Evolutionary conservation across 2,329 filamentous ascomycete genomes (phyloP).

Genomic region (Tolypocladium pustulatum): DNA sequence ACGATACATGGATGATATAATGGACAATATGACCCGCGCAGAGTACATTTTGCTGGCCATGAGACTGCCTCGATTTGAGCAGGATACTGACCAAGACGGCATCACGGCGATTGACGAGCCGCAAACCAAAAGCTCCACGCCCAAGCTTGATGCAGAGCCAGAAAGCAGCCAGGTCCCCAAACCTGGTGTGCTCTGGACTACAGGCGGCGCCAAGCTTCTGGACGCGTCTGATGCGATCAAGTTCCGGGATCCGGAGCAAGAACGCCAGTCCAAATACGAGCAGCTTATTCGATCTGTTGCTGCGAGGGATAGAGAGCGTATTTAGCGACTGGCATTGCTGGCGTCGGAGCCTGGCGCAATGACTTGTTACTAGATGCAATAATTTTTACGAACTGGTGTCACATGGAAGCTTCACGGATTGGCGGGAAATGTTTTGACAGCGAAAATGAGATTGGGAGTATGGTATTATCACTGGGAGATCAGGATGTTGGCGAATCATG

Average conservation of each 20-base stretch:
- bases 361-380: not conserved
- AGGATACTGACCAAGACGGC: constrained; percentile 19
- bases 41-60: constrained; percentile 59
- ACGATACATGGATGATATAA: constrained; percentile 59
- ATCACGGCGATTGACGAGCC: constrained; percentile 15
- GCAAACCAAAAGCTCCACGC: constrained; percentile 18
- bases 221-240: constrained; percentile 9
- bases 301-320: constrained; percentile 18
- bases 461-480: not conserved
- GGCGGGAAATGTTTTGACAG: not conserved
- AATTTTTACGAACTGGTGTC: not conserved
- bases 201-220: constrained; percentile 4
- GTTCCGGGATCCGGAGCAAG: constrained; percentile 23
- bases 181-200: constrained; percentile 25
- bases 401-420: not conserved
- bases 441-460: not conserved
- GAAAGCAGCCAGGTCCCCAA: constrained; percentile 13
- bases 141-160: constrained; percentile 16
- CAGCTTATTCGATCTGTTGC: constrained; percentile 26
- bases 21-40: constrained; percentile 58
- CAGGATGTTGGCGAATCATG: not conserved
- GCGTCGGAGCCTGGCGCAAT: not conserved
- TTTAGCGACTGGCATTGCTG: constrained; percentile 4
- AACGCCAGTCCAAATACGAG: constrained; percentile 23
- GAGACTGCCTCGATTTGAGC: constrained; percentile 41